Conservation (phyloP, 495 filamentous ascomycete genomes). For the Aspergillus avenaceus region DNA sequence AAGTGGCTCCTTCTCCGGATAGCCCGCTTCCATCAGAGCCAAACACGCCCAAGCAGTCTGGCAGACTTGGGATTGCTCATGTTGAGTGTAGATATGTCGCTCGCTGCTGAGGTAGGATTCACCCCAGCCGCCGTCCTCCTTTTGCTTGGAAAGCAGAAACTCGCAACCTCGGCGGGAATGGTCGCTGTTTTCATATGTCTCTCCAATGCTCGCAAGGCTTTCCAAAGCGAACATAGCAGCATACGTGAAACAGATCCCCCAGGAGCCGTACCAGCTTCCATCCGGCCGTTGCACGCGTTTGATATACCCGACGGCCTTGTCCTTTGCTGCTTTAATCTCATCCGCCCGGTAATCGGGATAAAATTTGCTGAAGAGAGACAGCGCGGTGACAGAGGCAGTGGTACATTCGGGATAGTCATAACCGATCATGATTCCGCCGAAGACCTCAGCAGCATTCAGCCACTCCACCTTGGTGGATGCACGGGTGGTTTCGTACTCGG, state of each 20-base stretch:
- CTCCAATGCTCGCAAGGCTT: slow-evolving; percentile 73
- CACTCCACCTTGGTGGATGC: slow-evolving; percentile 73
- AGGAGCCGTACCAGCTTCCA: slow-evolving; percentile 93
- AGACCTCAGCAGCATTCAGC: slow-evolving; percentile 94
- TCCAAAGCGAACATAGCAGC: slow-evolving; percentile 94
- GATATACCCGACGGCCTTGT: slow-evolving; percentile 72
- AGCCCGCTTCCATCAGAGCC: slow-evolving; percentile 77
- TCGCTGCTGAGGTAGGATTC: slow-evolving; percentile 82
- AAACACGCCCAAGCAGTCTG: slow-evolving; percentile 92
- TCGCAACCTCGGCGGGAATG: slow-evolving; percentile 71
- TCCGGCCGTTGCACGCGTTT: slow-evolving; percentile 73
- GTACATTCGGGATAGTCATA: slow-evolving; percentile 98
- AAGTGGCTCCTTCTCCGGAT: slow-evolving; percentile 70
- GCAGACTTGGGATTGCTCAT: slow-evolving; percentile 73
- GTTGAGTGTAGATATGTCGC: slow-evolving; percentile 55
- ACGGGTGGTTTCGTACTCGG: slow-evolving; percentile 81
- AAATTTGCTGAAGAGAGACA: slow-evolving; percentile 74
- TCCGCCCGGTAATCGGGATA: slow-evolving; percentile 73
- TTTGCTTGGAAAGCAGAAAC: slow-evolving; percentile 79
- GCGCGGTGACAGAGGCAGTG: slow-evolving; percentile 86
- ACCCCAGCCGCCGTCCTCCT: slow-evolving; percentile 91
- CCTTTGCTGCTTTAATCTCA: slow-evolving; percentile 71
- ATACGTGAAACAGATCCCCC: slow-evolving; percentile 98
- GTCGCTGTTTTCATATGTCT: slow-evolving; percentile 71
- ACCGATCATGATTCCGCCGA: slow-evolving; percentile 95